Conservation (phyloP, 352 stramenopile species). For the Phytophthora constricta region DNA sequence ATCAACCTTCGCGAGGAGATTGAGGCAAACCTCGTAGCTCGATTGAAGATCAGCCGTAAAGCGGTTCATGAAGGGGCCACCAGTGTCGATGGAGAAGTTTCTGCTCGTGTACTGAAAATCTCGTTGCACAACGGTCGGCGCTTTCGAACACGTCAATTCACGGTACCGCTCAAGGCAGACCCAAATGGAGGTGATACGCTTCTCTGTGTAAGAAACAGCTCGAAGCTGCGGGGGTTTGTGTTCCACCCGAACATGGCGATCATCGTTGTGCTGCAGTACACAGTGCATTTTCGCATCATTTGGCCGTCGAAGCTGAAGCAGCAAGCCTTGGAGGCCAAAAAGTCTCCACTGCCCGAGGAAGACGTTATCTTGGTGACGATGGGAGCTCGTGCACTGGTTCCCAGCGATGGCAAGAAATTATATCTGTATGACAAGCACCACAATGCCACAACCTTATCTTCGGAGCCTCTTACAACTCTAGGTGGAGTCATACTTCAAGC, state of each 20-base stretch:
- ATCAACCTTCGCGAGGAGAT: slow-evolving; percentile 79
- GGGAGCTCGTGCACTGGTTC: slow-evolving; percentile 64
- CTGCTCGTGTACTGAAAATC: slow-evolving; percentile 81
- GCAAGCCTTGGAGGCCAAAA: slow-evolving; percentile 64
- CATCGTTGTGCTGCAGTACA: slow-evolving; percentile 89
- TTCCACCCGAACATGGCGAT: slow-evolving; percentile 82
- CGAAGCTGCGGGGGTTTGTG: slow-evolving; percentile 76
- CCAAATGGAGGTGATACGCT: slow-evolving; percentile 76
- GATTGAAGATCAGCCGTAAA: slow-evolving; percentile 69
- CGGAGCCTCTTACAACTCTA: slow-evolving; percentile 29
- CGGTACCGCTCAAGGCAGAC: slow-evolving; percentile 70
- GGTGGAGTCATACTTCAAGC: slow-evolving; percentile 15
- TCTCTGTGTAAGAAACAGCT: slow-evolving; percentile 46
- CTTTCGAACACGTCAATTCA: slow-evolving; percentile 73
- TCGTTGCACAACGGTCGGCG: slow-evolving; percentile 90
- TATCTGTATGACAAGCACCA: slow-evolving; percentile 76
- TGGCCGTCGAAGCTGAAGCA: slow-evolving; percentile 76
- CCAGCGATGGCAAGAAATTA: slow-evolving; percentile 79
- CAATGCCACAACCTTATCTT: slow-evolving; percentile 28
- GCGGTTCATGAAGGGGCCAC: slow-evolving; percentile 55
- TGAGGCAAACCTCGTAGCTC: slow-evolving; percentile 66
- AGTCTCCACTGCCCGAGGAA: slow-evolving; percentile 62
- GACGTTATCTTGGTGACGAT: slow-evolving; percentile 83
- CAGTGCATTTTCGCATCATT: slow-evolving; percentile 76
- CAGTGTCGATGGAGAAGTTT: slow-evolving; percentile 69